Conservation (phyloP, 495 filamentous ascomycete species). For the Bacidia gigantensis region DNA sequence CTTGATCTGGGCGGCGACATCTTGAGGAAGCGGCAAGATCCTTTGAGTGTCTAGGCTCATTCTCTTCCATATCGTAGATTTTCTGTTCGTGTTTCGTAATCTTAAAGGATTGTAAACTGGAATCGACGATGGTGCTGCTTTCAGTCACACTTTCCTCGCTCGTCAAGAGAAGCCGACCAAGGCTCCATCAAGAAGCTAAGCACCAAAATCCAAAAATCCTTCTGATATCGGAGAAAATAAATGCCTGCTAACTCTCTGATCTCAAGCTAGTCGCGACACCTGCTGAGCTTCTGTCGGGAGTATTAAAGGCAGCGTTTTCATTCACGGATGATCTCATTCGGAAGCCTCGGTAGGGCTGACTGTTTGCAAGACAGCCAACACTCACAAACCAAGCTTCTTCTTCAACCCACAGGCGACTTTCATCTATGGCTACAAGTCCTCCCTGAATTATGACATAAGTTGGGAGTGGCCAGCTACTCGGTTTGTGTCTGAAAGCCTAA, state of each 20-base stretch:
- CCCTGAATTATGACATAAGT: not conserved
- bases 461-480: not conserved
- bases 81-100: no score
- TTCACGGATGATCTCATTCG: not conserved
- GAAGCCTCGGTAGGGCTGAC: not conserved
- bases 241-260: no score
- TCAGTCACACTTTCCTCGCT: not conserved
- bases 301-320: no score
- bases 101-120: no score
- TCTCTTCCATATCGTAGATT: not conserved
- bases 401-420: no score
- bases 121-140: no score
- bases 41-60: not conserved
- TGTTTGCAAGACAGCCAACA: conserved; percentile 6
- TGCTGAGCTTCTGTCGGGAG: no score
- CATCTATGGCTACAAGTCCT: not conserved
- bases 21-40: conserved; percentile 58
- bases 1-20: conserved; percentile 74
- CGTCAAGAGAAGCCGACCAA: not conserved
- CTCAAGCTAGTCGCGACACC: no score
- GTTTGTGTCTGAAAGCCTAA: not conserved
- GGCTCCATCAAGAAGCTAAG: no score
- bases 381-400: not conserved
- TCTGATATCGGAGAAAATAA: no score
- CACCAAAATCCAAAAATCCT: no score